Conservation (phyloP, 306 rosid genomes). For the Vachellia pachyceras region DNA sequence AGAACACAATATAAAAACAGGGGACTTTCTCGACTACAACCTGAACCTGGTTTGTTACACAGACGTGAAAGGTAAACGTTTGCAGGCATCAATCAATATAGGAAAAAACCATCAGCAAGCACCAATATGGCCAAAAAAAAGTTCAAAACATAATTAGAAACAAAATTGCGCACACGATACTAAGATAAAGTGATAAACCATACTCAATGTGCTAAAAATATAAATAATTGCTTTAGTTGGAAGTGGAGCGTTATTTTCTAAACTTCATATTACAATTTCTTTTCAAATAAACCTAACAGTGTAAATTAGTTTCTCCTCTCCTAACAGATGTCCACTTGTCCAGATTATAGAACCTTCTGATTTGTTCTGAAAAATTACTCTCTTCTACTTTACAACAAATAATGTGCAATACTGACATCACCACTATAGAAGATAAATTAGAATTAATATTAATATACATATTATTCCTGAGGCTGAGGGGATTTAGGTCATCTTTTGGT, state of each 20-base stretch:
- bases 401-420: no score
- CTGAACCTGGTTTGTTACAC: not conserved
- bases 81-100: not conserved
- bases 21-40: slow-evolving; percentile 10
- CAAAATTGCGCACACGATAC: not conserved
- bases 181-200: not conserved
- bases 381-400: no score
- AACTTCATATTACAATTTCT: not conserved
- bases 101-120: not conserved
- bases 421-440: no score
- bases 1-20: not conserved
- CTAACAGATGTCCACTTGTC: no score
- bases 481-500: no score
- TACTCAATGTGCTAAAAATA: not conserved
- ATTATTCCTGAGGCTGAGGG: no score
- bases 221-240: not conserved
- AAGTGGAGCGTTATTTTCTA: not conserved
- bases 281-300: not conserved
- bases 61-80: not conserved
- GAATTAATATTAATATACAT: no score
- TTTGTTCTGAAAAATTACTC: no score
- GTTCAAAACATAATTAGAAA: not conserved
- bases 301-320: no score
- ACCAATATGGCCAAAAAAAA: not conserved
- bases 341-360: no score